Conservation (phyloP, 257 asterid genomes). For the Perilla frutescens region DNA sequence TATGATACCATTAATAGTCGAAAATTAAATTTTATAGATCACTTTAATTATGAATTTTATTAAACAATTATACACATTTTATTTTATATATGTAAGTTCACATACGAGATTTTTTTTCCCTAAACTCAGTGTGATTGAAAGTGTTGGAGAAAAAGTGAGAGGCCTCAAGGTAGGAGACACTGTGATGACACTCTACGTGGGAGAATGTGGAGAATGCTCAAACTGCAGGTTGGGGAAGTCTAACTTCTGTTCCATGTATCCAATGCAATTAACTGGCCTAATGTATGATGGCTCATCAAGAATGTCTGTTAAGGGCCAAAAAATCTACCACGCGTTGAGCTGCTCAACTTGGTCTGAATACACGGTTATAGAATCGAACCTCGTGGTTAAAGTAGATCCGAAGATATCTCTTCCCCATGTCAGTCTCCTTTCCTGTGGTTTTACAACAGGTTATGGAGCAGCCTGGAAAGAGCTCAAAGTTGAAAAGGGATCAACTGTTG, state of each 20-base stretch:
- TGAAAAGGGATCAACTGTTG: slow-evolving; percentile 70
- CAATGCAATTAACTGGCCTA: slow-evolving; percentile 51
- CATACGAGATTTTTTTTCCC: no score
- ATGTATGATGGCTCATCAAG: slow-evolving; percentile 69
- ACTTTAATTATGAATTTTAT: no score
- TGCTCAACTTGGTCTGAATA: slow-evolving; percentile 88
- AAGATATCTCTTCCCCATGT: slow-evolving; percentile 64
- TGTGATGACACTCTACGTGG: slow-evolving; percentile 69
- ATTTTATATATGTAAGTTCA: no score
- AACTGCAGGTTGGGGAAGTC: slow-evolving; percentile 63
- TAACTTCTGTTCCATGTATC: slow-evolving; percentile 61
- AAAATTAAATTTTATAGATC: background rate
- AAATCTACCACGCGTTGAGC: slow-evolving; percentile 62
- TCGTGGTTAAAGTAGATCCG: slow-evolving; percentile 65
- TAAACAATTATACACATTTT: no score
- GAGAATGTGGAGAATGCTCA: slow-evolving; percentile 71
- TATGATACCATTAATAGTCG: background rate
- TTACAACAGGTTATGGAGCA: slow-evolving; percentile 76
- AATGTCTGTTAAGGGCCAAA: slow-evolving; percentile 61
- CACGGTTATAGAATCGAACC: slow-evolving; percentile 57
- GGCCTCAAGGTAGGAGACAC: slow-evolving; percentile 60
- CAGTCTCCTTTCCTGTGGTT: slow-evolving; percentile 79
- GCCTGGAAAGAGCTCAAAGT: slow-evolving; percentile 53
- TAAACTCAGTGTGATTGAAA: slow-evolving; percentile 56
- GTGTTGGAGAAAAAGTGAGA: slow-evolving; percentile 62